A percentile compares a stretch with the other conserved stretches of the same genome.
phyloP scores from a whole-genome alignment of 306 rosid genomes.

The Glycine soja region DNA sequence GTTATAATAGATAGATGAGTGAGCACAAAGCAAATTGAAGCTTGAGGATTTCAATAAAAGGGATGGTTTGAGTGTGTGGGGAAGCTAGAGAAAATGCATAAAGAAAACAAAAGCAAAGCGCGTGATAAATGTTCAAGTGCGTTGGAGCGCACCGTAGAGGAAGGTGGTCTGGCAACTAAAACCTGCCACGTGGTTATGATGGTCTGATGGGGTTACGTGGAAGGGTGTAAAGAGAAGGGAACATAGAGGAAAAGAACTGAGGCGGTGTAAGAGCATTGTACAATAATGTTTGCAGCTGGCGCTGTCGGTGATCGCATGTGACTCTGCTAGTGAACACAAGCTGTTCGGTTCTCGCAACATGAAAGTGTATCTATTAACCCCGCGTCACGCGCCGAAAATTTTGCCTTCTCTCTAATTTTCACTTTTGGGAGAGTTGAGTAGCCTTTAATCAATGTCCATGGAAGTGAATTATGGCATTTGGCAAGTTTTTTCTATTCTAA shows the following conservation, averaged over 20 bases:
- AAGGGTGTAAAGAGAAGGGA: constrained; percentile 1
- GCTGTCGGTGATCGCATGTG: constrained; percentile 58
- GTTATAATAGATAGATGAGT: background rate
- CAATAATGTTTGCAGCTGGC: constrained; percentile 48
- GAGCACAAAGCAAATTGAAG: background rate
- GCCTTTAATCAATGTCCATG: constrained; percentile 1
- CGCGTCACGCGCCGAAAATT: constrained; percentile 52
- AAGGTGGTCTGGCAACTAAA: background rate
- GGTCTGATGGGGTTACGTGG: background rate
- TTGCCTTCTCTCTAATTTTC: background rate
- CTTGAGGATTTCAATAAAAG: constrained; percentile 43
- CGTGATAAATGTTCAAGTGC: constrained; percentile 25
- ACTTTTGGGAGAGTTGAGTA: background rate
- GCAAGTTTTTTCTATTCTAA: too few relatives aligned
- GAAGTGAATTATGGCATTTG: too few relatives aligned
- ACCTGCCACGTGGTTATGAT: constrained; percentile 24
- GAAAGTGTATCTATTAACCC: background rate
- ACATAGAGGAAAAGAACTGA: constrained; percentile 27
- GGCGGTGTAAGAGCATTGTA: constrained; percentile 36
- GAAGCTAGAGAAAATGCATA: background rate
- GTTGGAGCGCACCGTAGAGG: background rate
- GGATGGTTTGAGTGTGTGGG: background rate
- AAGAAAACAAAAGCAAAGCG: constrained; percentile 42
- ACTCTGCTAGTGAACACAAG: constrained; percentile 5
- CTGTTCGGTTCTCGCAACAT: background rate